A percentile compares a stretch with the other conserved stretches of the same genome.
Evolutionary conservation across 1,139 yeast genomes (phyloP).

Genomic region (Pichia sp.): DNA sequence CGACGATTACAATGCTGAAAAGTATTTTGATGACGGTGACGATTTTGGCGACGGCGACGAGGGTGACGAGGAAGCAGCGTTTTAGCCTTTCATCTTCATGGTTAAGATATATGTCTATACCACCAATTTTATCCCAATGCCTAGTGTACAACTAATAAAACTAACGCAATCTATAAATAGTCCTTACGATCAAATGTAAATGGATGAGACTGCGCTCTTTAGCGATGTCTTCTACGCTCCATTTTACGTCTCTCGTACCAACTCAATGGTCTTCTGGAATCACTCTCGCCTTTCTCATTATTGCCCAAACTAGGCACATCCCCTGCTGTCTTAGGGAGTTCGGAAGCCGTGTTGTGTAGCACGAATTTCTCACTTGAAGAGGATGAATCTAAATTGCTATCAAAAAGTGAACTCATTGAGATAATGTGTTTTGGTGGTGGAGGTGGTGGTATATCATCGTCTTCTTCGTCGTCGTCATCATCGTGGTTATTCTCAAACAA

Average conservation of each 20-base stretch:
- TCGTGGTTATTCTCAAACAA: background rate
- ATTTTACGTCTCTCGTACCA: conserved; percentile 19
- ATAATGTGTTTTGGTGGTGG: conserved; percentile 30
- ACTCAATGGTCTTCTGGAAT: conserved; percentile 4
- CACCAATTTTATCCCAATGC: background rate
- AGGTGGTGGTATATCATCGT: conserved; percentile 21
- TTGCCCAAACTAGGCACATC: background rate
- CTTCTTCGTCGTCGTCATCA: background rate
- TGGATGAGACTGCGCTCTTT: background rate
- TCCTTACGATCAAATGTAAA: too few relatives aligned
- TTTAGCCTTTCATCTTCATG: conserved; percentile 33
- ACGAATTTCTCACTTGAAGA: background rate
- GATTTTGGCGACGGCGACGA: conserved; percentile 50
- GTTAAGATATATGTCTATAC: too few relatives aligned
- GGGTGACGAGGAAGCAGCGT: conserved; percentile 63
- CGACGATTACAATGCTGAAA: conserved; percentile 76
- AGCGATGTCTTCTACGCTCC: conserved; percentile 10
- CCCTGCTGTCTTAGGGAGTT: background rate
- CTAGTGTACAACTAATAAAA: too few relatives aligned
- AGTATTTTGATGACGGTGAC: conserved; percentile 58
- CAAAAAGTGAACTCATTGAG: conserved; percentile 19
- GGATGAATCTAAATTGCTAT: conserved; percentile 1
- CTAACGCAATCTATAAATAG: background rate
- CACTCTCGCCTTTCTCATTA: background rate
- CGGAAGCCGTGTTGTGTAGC: background rate